A percentile compares a stretch with the other conserved stretches of the same genome.
phyloP scores from a whole-genome alignment of 2,329 filamentous ascomycete genomes.

The Paraconiothyrium brasiliense region DNA sequence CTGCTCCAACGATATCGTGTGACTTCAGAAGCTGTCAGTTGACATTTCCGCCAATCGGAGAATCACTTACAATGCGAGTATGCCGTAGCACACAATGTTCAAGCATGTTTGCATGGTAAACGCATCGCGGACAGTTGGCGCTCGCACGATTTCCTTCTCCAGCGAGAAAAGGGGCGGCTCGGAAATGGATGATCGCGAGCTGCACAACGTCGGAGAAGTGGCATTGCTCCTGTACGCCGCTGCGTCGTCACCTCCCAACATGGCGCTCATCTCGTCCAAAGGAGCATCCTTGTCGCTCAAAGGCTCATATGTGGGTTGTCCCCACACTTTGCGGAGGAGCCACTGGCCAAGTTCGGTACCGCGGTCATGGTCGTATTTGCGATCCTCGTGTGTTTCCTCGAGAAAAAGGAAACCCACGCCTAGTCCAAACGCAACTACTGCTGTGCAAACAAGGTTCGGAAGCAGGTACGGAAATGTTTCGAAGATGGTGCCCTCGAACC shows the following conservation, averaged over 20 bases:
- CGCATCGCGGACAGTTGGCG: slow-evolving; percentile 59
- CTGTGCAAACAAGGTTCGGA: slow-evolving; percentile 88
- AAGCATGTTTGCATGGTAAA: slow-evolving; percentile 88
- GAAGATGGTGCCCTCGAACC: slow-evolving; percentile 83
- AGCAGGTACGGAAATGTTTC: slow-evolving; percentile 89
- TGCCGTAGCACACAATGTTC: slow-evolving; percentile 89
- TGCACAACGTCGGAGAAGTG: slow-evolving; percentile 61
- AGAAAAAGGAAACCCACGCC: slow-evolving; percentile 84
- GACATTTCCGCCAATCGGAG: slow-evolving; percentile 27
- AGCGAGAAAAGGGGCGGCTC: slow-evolving; percentile 47
- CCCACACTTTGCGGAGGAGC: slow-evolving; percentile 59
- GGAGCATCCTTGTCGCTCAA: slow-evolving; percentile 55
- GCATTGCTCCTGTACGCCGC: slow-evolving; percentile 69
- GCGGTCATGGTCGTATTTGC: slow-evolving; percentile 77
- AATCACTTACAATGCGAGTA: slow-evolving; percentile 86
- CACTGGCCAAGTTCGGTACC: slow-evolving; percentile 80
- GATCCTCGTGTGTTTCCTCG: slow-evolving; percentile 90
- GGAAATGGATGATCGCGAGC: slow-evolving; percentile 42
- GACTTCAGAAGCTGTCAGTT: slow-evolving; percentile 63
- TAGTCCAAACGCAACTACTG: slow-evolving; percentile 79
- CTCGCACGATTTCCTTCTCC: slow-evolving; percentile 35
- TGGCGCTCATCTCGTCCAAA: slow-evolving; percentile 67
- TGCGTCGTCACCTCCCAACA: slow-evolving; percentile 66
- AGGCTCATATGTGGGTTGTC: slow-evolving; percentile 37
- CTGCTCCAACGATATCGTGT: slow-evolving; percentile 96